phyloP scores from a whole-genome alignment of 495 filamentous ascomycete species.

The Trichoderma parareesei region DNA sequence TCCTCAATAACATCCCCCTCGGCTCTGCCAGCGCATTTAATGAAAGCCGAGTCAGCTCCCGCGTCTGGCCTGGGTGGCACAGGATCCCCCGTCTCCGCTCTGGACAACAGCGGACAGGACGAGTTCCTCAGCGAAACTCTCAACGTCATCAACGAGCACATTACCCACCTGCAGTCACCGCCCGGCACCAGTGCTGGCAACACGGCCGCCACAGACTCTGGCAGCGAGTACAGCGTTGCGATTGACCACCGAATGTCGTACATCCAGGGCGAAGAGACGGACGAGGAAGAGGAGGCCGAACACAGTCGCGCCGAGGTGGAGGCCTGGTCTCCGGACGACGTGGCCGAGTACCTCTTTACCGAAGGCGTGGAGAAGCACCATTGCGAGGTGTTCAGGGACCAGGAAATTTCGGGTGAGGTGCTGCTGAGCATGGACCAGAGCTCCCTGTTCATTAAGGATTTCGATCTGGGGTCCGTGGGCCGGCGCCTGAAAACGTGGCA shows the following conservation, averaged over 20 bases:
- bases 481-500: constrained; percentile 89
- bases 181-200: constrained; percentile 41
- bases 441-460: constrained; percentile 86
- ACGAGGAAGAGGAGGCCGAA: constrained; percentile 53
- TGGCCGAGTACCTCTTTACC: constrained; percentile 77
- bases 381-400: constrained; percentile 88
- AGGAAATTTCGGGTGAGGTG: constrained; percentile 93
- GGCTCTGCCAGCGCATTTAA: constrained; percentile 4
- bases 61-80: constrained; percentile 7
- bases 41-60: constrained; percentile 20
- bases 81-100: neutral
- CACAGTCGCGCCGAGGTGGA: constrained; percentile 59
- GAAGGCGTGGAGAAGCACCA: constrained; percentile 73
- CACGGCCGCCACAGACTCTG: constrained; percentile 67
- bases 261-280: constrained; percentile 81
- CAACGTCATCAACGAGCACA: constrained; percentile 96
- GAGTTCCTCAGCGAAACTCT: constrained; percentile 95
- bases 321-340: constrained; percentile 66
- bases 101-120: constrained; percentile 29
- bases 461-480: constrained; percentile 87
- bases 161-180: constrained; percentile 81
- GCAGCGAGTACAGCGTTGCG: constrained; percentile 81
- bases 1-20: neutral
- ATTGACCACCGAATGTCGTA: constrained; percentile 73
- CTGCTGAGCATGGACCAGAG: constrained; percentile 91